Percentiles rank a stretch among this genome's conserved stretches.
Evolutionary conservation across 2,329 filamentous ascomycete genomes (phyloP).

Genomic region (Colletotrichum kahawae): DNA sequence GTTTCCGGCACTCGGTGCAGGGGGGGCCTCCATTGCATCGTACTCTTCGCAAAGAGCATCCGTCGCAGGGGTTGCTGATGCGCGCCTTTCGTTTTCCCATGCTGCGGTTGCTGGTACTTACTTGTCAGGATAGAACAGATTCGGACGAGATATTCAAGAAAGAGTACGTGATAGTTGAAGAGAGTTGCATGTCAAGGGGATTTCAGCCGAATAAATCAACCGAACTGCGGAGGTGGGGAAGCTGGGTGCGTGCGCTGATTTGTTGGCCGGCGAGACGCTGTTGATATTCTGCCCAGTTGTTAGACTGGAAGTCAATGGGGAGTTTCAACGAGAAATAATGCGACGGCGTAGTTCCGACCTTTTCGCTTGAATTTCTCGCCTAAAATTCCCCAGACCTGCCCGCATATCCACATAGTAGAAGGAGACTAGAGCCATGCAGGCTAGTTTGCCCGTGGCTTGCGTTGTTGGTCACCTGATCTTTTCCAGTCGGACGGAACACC

Average conservation of each 20-base stretch:
- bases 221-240: background rate
- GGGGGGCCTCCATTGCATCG: background rate
- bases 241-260: background rate
- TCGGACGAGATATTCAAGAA: background rate
- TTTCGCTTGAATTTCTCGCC: background rate
- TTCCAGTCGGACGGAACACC: background rate
- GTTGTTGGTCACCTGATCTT: background rate
- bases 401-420: background rate
- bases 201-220: background rate
- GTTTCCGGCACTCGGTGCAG: background rate
- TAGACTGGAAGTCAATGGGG: background rate
- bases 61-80: background rate
- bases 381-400: background rate
- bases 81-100: background rate
- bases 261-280: background rate
- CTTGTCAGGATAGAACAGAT: background rate
- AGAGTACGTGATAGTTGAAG: background rate
- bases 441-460: background rate
- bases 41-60: background rate
- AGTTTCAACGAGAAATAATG: background rate
- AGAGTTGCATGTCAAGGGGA: background rate
- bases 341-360: background rate
- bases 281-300: background rate
- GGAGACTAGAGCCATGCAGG: background rate
- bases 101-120: background rate